phyloP scores from a whole-genome alignment of 108 stramenopile species.

The Pinguiococcus pyrenoidosus region DNA sequence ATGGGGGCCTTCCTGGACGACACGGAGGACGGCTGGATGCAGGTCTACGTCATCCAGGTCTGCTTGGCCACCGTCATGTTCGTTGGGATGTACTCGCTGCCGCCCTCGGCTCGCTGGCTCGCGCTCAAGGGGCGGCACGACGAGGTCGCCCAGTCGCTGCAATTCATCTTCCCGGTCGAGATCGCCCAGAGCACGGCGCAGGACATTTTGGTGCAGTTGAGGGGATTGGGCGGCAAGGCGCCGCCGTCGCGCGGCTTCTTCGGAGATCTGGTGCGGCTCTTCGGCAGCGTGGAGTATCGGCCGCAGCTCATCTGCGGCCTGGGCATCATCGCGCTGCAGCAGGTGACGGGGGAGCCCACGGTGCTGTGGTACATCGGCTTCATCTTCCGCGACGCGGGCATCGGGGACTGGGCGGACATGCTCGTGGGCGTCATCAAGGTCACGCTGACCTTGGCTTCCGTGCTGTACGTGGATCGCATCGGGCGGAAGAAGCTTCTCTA shows the following conservation, averaged over 20 bases:
- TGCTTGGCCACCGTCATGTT: slow-evolving; percentile 21
- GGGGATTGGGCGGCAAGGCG: too few relatives aligned
- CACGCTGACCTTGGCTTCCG: slow-evolving; percentile 38
- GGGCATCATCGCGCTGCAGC: slow-evolving; percentile 49
- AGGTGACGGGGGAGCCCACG: slow-evolving; percentile 59
- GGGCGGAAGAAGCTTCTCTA: slow-evolving; percentile 41
- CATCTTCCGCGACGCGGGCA: slow-evolving; percentile 52
- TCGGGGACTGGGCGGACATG: slow-evolving; percentile 36
- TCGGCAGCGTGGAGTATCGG: too few relatives aligned
- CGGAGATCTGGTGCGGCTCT: too few relatives aligned
- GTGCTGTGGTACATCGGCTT: slow-evolving; percentile 51
- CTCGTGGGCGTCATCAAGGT: slow-evolving; percentile 53
- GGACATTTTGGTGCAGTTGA: too few relatives aligned
- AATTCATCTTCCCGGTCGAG: too few relatives aligned
- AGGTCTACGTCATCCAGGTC: slow-evolving; percentile 19
- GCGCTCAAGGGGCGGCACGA: slow-evolving; percentile 1
- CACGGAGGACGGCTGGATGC: slow-evolving; percentile 34
- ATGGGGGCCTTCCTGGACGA: slow-evolving; percentile 40
- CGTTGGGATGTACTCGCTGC: slow-evolving; percentile 22
- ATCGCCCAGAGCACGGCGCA: too few relatives aligned
- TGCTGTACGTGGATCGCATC: slow-evolving; percentile 32
- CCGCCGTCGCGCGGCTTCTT: too few relatives aligned
- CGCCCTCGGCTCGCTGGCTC: slow-evolving; percentile 20
- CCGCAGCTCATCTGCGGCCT: slow-evolving; percentile 44
- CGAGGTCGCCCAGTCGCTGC: too few relatives aligned